These are phyloP conservation scores for Euphrasia confusa DNA, from an alignment of 257 asterid genomes.

Conservation along the genomic window DNA sequence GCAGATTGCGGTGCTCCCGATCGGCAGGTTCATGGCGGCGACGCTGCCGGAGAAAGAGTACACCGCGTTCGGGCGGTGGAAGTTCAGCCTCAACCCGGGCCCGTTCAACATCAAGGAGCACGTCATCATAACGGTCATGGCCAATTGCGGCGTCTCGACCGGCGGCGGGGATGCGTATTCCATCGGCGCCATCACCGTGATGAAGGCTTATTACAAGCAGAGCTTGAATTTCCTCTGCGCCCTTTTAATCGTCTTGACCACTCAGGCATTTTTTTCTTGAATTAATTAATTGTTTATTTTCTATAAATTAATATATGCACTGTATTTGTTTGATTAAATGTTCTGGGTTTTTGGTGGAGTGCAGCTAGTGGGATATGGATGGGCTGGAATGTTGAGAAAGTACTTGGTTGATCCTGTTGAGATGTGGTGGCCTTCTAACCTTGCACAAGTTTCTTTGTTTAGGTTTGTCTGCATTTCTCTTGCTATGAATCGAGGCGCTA, in stretches of 20 bases:
- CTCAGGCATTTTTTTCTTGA: slow-evolving; percentile 52
- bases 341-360: too few relatives aligned
- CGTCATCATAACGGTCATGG: slow-evolving; percentile 86
- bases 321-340: too few relatives aligned
- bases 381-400: slow-evolving; percentile 95
- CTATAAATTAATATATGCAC: too few relatives aligned
- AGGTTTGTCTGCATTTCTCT: neutral
- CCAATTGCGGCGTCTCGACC: slow-evolving; percentile 86
- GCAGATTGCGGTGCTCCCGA: slow-evolving; percentile 82
- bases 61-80: slow-evolving; percentile 56
- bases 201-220: slow-evolving; percentile 94
- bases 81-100: slow-evolving; percentile 78
- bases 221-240: slow-evolving; percentile 65
- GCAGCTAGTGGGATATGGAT: slow-evolving; percentile 92
- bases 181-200: slow-evolving; percentile 92
- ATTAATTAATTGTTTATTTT: neutral
- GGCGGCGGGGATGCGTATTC: slow-evolving; percentile 99
- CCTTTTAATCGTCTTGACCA: slow-evolving; percentile 75
- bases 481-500: too few relatives aligned
- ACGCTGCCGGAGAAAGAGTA: slow-evolving; percentile 51
- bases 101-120: slow-evolving; percentile 93
- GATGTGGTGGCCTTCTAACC: slow-evolving; percentile 99
- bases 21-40: slow-evolving; percentile 87
- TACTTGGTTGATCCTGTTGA: slow-evolving; percentile 91
- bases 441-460: slow-evolving; percentile 63